Conservation (phyloP, 495 filamentous ascomycete species). For the Aspergillus sclerotiicarbonarius region DNA sequence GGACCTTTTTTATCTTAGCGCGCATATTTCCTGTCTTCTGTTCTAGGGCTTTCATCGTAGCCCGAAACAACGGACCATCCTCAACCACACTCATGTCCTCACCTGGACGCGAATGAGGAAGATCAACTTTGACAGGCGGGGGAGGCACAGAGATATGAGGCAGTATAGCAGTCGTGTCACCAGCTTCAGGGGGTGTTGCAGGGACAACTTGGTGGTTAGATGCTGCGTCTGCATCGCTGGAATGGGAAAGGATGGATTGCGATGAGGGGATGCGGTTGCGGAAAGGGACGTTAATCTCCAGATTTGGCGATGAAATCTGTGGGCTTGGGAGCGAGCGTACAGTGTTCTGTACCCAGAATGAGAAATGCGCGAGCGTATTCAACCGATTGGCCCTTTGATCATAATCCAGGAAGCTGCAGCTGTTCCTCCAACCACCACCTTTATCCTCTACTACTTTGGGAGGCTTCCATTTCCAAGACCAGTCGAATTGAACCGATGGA, state of each 20-base stretch:
- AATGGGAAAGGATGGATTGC: slow-evolving; percentile 75
- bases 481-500: slow-evolving; percentile 84
- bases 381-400: slow-evolving; percentile 88
- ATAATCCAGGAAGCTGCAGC: slow-evolving; percentile 95
- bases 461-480: slow-evolving; percentile 95
- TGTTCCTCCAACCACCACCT: slow-evolving; percentile 90
- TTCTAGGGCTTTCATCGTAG: slow-evolving; percentile 94
- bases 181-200: slow-evolving; percentile 57
- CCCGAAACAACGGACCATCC: slow-evolving; percentile 93
- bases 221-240: slow-evolving; percentile 60
- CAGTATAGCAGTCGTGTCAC: slow-evolving; percentile 46
- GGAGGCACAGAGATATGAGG: slow-evolving; percentile 36
- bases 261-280: slow-evolving; percentile 78
- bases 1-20: slow-evolving; percentile 88
- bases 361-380: slow-evolving; percentile 84
- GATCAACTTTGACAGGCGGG: slow-evolving; percentile 78
- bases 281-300: slow-evolving; percentile 69
- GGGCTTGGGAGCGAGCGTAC: slow-evolving; percentile 34
- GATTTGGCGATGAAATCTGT: slow-evolving; percentile 59
- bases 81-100: slow-evolving; percentile 86
- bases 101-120: slow-evolving; percentile 78
- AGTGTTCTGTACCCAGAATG: slow-evolving; percentile 87
- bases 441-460: slow-evolving; percentile 80
- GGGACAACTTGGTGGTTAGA: slow-evolving; percentile 56
- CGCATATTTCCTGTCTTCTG: slow-evolving; percentile 97